Evolutionary conservation across 78 protist genomes (phyloP).

Genomic region (Dictyostelium purpureum): DNA sequence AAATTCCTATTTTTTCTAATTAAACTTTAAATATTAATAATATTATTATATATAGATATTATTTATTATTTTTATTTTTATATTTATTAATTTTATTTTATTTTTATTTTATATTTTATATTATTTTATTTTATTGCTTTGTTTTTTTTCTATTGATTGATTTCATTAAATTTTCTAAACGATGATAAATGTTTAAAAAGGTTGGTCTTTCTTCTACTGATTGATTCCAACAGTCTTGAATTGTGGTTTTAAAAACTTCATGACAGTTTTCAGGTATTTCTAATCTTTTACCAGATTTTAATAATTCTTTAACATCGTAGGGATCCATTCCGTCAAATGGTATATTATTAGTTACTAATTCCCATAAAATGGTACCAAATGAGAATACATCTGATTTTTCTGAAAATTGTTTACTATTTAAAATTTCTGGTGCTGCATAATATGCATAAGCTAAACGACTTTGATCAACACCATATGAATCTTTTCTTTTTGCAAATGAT

Average conservation of each 20-base stretch:
- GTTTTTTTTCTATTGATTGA: conserved; percentile 11
- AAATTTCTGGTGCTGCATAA: conserved; percentile 73
- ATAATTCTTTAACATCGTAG: conserved; percentile 52
- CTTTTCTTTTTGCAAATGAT: conserved; percentile 44
- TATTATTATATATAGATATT: not conserved
- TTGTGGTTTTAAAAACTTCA: conserved; percentile 11
- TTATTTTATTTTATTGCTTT: not conserved
- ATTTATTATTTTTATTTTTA: not conserved
- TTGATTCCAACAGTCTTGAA: conserved; percentile 71
- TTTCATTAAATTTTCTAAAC: conserved; percentile 46
- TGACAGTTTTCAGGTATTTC: conserved; percentile 46
- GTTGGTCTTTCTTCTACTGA: conserved; percentile 63
- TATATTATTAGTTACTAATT: conserved; percentile 47
- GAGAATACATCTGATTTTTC: conserved; percentile 77
- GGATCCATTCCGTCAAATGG: conserved; percentile 75
- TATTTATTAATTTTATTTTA: not conserved
- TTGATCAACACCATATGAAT: not conserved
- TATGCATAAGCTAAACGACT: conserved; percentile 46
- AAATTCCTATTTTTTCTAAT: not conserved
- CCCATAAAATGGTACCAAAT: conserved; percentile 75
- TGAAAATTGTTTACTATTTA: conserved; percentile 37
- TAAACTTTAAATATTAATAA: not conserved
- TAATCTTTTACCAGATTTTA: conserved; percentile 48
- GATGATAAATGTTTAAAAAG: conserved; percentile 52
- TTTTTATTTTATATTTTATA: not conserved